Evolutionary conservation across 1,139 yeast genomes (phyloP).

Genomic region (Suhomyces coccinellae): DNA sequence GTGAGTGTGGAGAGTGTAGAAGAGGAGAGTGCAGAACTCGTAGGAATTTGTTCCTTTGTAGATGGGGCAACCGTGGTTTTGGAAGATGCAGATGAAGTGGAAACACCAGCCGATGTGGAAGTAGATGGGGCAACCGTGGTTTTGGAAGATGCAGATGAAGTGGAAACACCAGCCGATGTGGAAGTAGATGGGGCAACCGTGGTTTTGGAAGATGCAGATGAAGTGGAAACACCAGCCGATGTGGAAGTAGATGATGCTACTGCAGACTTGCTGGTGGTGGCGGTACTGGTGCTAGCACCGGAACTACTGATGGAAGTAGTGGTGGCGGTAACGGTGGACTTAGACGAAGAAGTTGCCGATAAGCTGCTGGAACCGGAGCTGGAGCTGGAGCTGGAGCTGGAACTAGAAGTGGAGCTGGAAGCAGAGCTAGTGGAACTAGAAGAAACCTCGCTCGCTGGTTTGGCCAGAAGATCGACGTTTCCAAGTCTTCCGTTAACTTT

Average conservation of each 20-base stretch:
- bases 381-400: slow-evolving; percentile 8
- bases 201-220: too few species aligned
- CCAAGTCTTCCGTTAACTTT: slow-evolving; percentile 58
- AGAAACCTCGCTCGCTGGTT: background rate
- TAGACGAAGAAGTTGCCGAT: background rate
- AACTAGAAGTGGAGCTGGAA: background rate
- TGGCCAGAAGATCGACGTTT: slow-evolving; percentile 24
- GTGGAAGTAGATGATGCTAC: background rate
- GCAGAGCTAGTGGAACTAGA: slow-evolving; percentile 5
- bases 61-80: too few species aligned
- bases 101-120: background rate
- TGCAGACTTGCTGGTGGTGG: slow-evolving; percentile 3
- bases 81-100: too few species aligned
- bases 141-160: too few species aligned
- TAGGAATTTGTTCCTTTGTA: background rate
- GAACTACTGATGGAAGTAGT: slow-evolving; percentile 3
- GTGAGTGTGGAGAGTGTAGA: slow-evolving; percentile 9
- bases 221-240: too few species aligned
- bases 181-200: background rate
- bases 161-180: background rate
- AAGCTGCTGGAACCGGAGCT: slow-evolving; percentile 1
- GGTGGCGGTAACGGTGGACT: background rate
- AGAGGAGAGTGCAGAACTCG: slow-evolving; percentile 3
- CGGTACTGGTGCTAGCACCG: slow-evolving; percentile 3
- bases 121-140: background rate